These are phyloP conservation scores for Gardenia jasminoides DNA, from an alignment of 257 asterid genomes.

Conservation along the genomic window DNA sequence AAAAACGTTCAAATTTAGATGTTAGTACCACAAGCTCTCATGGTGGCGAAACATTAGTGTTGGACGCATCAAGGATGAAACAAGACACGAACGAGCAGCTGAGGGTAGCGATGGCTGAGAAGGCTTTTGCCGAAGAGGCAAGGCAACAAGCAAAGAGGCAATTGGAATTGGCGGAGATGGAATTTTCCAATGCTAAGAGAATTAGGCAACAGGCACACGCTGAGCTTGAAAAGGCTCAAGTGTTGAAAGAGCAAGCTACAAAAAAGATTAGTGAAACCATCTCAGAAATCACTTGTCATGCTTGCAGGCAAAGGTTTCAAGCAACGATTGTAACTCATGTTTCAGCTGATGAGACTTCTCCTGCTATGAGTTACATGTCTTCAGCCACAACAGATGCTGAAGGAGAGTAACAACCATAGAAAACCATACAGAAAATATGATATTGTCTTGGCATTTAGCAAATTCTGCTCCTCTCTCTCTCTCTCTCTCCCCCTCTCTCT, in stretches of 20 bases:
- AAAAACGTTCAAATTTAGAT: slow-evolving; percentile 1
- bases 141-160: slow-evolving; percentile 62
- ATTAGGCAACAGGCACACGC: slow-evolving; percentile 71
- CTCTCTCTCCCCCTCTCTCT: neutral
- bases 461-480: no score
- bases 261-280: slow-evolving; percentile 52
- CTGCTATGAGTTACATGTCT: slow-evolving; percentile 46
- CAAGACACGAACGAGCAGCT: slow-evolving; percentile 45
- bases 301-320: slow-evolving; percentile 60
- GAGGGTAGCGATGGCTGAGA: slow-evolving; percentile 58
- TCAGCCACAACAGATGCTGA: slow-evolving; percentile 54
- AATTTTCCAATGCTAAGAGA: slow-evolving; percentile 67
- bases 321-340: slow-evolving; percentile 15
- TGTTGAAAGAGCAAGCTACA: slow-evolving; percentile 54
- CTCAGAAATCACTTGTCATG: slow-evolving; percentile 56
- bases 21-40: neutral
- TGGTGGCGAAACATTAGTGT: slow-evolving; percentile 19
- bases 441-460: neutral
- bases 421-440: neutral
- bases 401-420: slow-evolving; percentile 22
- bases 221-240: slow-evolving; percentile 60
- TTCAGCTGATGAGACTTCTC: slow-evolving; percentile 20
- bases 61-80: slow-evolving; percentile 21
- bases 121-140: slow-evolving; percentile 68
- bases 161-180: slow-evolving; percentile 70